These are phyloP conservation scores for Geotrichum carabidarum DNA, from an alignment of 1,139 yeast genomes.

Conservation along the genomic window DNA sequence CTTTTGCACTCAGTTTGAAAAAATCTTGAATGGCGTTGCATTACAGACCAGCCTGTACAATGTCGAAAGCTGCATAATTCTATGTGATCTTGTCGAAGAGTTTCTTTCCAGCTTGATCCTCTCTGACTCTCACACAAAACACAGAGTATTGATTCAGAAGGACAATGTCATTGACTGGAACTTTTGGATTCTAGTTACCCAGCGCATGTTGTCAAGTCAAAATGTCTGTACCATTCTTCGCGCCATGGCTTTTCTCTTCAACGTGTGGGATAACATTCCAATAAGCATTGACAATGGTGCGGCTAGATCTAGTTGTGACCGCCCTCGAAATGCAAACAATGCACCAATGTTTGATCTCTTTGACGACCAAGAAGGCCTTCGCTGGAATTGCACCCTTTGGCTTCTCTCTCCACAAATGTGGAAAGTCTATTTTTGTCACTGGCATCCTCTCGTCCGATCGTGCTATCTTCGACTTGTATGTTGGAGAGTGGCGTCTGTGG, in stretches of 20 bases:
- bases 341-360: constrained; percentile 20
- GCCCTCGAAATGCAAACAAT: neutral
- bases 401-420: constrained; percentile 48
- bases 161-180: constrained; percentile 53
- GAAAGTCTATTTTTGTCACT: constrained; percentile 60
- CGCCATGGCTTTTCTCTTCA: constrained; percentile 61
- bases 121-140: constrained; percentile 26
- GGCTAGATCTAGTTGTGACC: neutral
- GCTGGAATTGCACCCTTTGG: constrained; percentile 50
- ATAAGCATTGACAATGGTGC: constrained; percentile 24
- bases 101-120: constrained; percentile 33
- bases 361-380: constrained; percentile 24
- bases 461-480: constrained; percentile 62
- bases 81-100: constrained; percentile 47
- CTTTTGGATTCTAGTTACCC: constrained; percentile 64
- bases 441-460: constrained; percentile 72
- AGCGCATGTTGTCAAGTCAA: constrained; percentile 56
- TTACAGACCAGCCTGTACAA: constrained; percentile 37
- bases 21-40: constrained; percentile 38
- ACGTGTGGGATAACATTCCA: constrained; percentile 70
- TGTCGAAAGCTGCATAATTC: constrained; percentile 44
- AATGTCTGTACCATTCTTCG: constrained; percentile 60
- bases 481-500: constrained; percentile 56
- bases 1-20: constrained; percentile 37
- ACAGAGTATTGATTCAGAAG: constrained; percentile 28